Percentiles rank a stretch among this genome's conserved stretches.
Conservation (phyloP, 495 filamentous ascomycete species). For the Podospora fimiseda region DNA sequence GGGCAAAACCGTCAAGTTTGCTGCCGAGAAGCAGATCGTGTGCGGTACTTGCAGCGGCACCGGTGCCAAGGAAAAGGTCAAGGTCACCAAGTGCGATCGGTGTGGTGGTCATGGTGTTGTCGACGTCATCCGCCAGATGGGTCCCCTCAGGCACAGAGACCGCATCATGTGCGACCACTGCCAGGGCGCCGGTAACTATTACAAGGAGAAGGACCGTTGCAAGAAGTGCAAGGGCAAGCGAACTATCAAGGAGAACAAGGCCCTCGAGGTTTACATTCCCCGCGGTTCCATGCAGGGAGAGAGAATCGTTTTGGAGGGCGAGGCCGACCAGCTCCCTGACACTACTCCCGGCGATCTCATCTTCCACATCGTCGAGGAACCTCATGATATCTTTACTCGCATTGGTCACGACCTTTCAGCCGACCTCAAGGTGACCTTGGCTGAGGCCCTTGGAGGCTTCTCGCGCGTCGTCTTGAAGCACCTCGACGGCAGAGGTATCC, state of each 20-base stretch:
- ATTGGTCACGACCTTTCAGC: constrained; percentile 79
- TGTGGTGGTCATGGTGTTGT: constrained; percentile 73
- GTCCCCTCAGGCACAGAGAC: constrained; percentile 74
- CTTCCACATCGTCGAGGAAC: constrained; percentile 75
- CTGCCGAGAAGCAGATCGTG: constrained; percentile 85
- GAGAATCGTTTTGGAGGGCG: constrained; percentile 81
- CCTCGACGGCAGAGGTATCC: constrained; percentile 87
- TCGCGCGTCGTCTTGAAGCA: constrained; percentile 86
- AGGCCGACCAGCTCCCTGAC: constrained; percentile 89
- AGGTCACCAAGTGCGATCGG: constrained; percentile 72
- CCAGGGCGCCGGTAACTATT: constrained; percentile 72
- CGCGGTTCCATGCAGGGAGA: constrained; percentile 84
- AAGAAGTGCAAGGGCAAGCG: constrained; percentile 95
- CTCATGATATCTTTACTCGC: constrained; percentile 72
- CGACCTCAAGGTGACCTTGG: constrained; percentile 68
- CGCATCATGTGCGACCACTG: constrained; percentile 73
- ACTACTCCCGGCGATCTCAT: constrained; percentile 89
- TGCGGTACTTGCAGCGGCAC: constrained; percentile 81
- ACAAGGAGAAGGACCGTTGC: constrained; percentile 91
- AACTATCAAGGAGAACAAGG: constrained; percentile 76
- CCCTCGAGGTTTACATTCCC: constrained; percentile 92
- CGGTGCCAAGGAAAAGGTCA: constrained; percentile 88
- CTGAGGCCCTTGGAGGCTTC: constrained; percentile 83
- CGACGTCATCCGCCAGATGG: constrained; percentile 67
- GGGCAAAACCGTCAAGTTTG: constrained; percentile 95